Conservation (phyloP, 805 yeast genomes). For the Cyberlindnera galapagoensis region DNA sequence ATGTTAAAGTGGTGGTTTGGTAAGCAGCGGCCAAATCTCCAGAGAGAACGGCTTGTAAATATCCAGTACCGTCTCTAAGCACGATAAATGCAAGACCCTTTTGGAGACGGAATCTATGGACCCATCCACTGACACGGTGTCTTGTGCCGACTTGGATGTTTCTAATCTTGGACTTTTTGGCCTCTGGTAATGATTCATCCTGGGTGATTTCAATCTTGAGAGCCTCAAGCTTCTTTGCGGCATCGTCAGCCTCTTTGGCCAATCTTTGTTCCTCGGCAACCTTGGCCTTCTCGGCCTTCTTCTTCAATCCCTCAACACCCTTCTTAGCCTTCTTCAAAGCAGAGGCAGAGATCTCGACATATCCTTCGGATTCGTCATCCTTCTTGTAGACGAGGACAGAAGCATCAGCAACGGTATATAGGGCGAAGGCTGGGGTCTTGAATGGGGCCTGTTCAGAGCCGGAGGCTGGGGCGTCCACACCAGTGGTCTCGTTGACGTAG, state of each 20-base stretch:
- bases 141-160: slow-evolving; percentile 52
- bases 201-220: slow-evolving; percentile 69
- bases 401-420: slow-evolving; percentile 36
- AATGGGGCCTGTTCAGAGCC: slow-evolving; percentile 72
- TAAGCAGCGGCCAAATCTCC: slow-evolving; percentile 93
- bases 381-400: slow-evolving; percentile 56
- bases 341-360: slow-evolving; percentile 75
- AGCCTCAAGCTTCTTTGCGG: slow-evolving; percentile 70
- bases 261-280: slow-evolving; percentile 45
- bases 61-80: slow-evolving; percentile 94
- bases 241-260: slow-evolving; percentile 61
- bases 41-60: slow-evolving; percentile 73
- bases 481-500: slow-evolving; percentile 70
- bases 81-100: slow-evolving; percentile 89
- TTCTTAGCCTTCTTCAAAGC: slow-evolving; percentile 95
- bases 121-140: slow-evolving; percentile 86
- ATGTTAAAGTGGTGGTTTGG: slow-evolving; percentile 75
- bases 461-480: slow-evolving; percentile 54
- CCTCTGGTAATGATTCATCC: slow-evolving; percentile 67
- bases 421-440: slow-evolving; percentile 80
- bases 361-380: slow-evolving; percentile 40
- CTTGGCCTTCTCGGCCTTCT: slow-evolving; percentile 50
- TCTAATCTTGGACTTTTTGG: slow-evolving; percentile 58
- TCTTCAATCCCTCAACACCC: slow-evolving; percentile 87
- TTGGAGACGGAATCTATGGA: slow-evolving; percentile 88